A percentile compares a stretch with the other conserved stretches of the same genome.
Conservation (phyloP, 495 filamentous ascomycete genomes). For the Massariosphaeria phaeospora region DNA sequence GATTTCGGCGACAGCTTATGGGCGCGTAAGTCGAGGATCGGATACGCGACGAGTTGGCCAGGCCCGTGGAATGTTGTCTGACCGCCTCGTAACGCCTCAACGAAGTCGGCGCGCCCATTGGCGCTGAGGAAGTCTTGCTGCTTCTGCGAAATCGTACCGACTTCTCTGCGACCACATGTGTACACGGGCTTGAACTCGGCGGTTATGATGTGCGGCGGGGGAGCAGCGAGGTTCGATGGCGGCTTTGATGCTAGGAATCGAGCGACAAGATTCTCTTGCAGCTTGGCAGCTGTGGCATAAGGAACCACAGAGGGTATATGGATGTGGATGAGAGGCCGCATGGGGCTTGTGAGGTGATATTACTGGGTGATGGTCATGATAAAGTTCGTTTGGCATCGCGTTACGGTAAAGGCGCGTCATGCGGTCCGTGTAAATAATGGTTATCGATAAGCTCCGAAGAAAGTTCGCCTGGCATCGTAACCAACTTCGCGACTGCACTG, state of each 20-base stretch:
- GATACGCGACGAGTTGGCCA: slow-evolving; percentile 85
- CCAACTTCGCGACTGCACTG: no score
- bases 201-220: slow-evolving; percentile 67
- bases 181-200: slow-evolving; percentile 79
- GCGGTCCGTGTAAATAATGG: not conserved
- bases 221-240: slow-evolving; percentile 33
- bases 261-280: slow-evolving; percentile 45
- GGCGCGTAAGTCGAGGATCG: slow-evolving; percentile 68
- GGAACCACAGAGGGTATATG: slow-evolving; percentile 58
- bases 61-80: slow-evolving; percentile 95
- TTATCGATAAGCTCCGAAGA: slow-evolving; percentile 1
- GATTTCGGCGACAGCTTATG: slow-evolving; percentile 54
- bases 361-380: not conserved
- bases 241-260: slow-evolving; percentile 47
- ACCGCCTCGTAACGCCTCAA: slow-evolving; percentile 73
- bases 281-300: slow-evolving; percentile 37
- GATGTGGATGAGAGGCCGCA: slow-evolving; percentile 60
- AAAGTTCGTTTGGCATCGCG: not conserved
- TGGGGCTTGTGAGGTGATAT: slow-evolving; percentile 19
- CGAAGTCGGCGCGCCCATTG: slow-evolving; percentile 54
- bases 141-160: slow-evolving; percentile 49
- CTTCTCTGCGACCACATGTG: slow-evolving; percentile 83
- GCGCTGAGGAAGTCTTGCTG: slow-evolving; percentile 42
- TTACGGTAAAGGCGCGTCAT: not conserved
- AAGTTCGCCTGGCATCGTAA: no score